Evolutionary conservation across 148 eudicot genomes (phyloP).

Genomic region (Chenopodium formosanum): DNA sequence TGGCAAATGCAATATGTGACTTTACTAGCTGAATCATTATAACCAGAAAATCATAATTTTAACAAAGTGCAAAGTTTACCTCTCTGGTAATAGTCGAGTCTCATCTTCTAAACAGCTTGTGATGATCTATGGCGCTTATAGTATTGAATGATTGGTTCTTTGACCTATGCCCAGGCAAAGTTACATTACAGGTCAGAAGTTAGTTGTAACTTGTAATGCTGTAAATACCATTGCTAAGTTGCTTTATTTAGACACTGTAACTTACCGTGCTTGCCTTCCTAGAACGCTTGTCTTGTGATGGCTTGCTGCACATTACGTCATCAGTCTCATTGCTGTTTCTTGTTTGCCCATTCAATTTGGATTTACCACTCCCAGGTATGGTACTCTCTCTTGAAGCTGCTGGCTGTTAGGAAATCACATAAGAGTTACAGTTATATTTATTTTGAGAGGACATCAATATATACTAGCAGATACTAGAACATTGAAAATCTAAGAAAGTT

Average conservation of each 20-base stretch:
- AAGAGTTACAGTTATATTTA: neutral
- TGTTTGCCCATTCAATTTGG: constrained; percentile 36
- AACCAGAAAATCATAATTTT: neutral
- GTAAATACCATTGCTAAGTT: neutral
- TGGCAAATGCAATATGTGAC: neutral
- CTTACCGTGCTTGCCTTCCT: constrained; percentile 90
- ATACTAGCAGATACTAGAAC: neutral
- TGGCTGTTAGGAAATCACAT: constrained; percentile 50
- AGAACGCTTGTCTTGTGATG: constrained; percentile 62
- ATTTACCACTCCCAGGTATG: constrained; percentile 48
- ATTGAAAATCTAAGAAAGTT: neutral
- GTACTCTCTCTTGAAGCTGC: constrained; percentile 81
- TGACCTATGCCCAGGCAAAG: constrained; percentile 44
- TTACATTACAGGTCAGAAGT: constrained; percentile 4
- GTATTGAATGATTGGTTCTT: constrained; percentile 79
- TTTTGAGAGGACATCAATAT: neutral
- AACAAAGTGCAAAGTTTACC: constrained; percentile 1
- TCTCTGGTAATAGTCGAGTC: neutral
- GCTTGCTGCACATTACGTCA: constrained; percentile 48
- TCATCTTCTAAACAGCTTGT: constrained; percentile 37
- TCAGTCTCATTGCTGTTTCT: constrained; percentile 39
- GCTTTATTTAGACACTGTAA: neutral
- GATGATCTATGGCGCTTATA: constrained; percentile 77
- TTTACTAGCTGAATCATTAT: neutral
- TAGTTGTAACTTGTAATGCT: neutral